phyloP scores from a whole-genome alignment of 2,329 filamentous ascomycete species.

The Aspergillus nomiae region DNA sequence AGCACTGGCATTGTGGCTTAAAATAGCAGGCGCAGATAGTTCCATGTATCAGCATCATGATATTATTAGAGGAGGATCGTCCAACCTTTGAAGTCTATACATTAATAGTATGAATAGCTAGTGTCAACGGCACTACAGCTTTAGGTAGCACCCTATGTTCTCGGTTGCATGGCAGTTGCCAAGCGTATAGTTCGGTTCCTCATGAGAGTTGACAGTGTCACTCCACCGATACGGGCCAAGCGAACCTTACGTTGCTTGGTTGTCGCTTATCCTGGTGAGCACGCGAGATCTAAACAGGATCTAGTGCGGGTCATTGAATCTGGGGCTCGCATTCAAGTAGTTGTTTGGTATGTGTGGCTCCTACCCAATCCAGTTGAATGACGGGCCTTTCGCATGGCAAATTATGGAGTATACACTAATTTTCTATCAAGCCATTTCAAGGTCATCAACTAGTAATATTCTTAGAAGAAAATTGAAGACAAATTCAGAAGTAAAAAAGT shows the following conservation, averaged over 20 bases:
- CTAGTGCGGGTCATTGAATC: no score
- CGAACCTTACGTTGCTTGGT: neutral
- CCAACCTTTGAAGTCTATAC: constrained; percentile 31
- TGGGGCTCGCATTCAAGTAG: no score
- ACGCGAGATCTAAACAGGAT: neutral
- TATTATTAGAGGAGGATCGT: constrained; percentile 43
- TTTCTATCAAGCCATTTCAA: no score
- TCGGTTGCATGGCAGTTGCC: constrained; percentile 42
- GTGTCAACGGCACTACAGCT: constrained; percentile 46
- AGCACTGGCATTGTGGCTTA: constrained; percentile 32
- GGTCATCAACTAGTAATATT: no score
- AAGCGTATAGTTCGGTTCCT: constrained; percentile 39
- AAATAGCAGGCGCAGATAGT: constrained; percentile 47
- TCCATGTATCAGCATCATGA: constrained; percentile 46
- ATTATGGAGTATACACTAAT: no score
- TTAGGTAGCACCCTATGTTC: constrained; percentile 48
- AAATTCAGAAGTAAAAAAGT: no score
- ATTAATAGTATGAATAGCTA: constrained; percentile 35
- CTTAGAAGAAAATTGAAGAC: no score
- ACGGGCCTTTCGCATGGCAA: no score
- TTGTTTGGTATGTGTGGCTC: no score
- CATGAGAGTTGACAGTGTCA: constrained; percentile 32
- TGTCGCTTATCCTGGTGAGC: neutral
- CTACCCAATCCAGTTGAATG: no score
- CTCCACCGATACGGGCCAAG: no score